Evolutionary conservation across 148 eudicot species (phyloP).

Genomic region (Vaccinium myrtillus): DNA sequence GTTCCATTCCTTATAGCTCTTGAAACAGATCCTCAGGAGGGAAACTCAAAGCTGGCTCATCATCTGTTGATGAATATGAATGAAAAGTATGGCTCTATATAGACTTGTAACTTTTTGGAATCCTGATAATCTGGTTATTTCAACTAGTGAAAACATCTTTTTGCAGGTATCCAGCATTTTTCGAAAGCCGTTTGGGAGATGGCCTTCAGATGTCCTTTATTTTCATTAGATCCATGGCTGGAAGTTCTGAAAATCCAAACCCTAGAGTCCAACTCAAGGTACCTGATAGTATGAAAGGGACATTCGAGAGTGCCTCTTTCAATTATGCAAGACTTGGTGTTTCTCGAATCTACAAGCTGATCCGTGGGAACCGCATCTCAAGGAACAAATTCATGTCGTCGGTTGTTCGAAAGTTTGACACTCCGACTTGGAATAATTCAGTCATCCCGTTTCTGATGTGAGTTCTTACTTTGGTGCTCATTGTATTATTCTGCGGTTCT

Average conservation of each 20-base stretch:
- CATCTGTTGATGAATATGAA: conserved; percentile 93
- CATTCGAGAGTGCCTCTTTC: conserved; percentile 52
- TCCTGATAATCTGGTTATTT: conserved; percentile 21
- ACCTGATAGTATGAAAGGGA: conserved; percentile 52
- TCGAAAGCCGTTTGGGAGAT: conserved; percentile 96
- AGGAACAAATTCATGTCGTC: conserved; percentile 96
- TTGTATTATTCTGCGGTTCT: conserved; percentile 2
- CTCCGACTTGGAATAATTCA: conserved; percentile 58
- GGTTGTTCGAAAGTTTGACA: conserved; percentile 85
- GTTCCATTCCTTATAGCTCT: conserved; percentile 95
- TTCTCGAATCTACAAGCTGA: conserved; percentile 93
- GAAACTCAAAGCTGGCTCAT: conserved; percentile 87
- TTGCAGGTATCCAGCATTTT: conserved; percentile 87
- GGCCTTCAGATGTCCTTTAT: conserved; percentile 92
- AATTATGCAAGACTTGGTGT: conserved; percentile 75
- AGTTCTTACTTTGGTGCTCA: conserved; percentile 22
- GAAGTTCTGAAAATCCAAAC: conserved; percentile 29
- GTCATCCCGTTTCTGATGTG: conserved; percentile 79
- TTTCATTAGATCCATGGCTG: conserved; percentile 70
- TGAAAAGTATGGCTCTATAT: conserved; percentile 64
- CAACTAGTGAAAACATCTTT: conserved; percentile 25
- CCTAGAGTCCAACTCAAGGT: conserved; percentile 40
- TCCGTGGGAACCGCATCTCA: conserved; percentile 81
- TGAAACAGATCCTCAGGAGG: conserved; percentile 91
- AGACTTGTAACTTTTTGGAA: neutral